Base-by-base conservation (phyloP, 768 basidiomycete genomes). In the Brasilioporus rufonigricans region DNA sequence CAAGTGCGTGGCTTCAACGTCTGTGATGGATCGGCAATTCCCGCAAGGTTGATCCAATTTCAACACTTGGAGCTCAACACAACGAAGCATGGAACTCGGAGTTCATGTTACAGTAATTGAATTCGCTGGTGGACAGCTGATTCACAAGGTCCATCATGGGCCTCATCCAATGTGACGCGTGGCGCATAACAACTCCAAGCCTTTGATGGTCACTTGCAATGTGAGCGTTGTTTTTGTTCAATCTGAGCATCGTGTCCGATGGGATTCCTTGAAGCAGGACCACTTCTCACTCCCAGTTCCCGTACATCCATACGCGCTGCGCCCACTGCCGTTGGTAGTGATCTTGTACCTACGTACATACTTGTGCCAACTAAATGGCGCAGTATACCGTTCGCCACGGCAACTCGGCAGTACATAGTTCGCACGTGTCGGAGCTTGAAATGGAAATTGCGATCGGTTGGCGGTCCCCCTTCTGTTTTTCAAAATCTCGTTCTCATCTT, bases 371-470 rank as follows among this genome's bases (percentile, higher is more conserved):
- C 21, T 5, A 16, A 27, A n/a, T n/a, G n/a, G n/a, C n/a, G n/a
- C n/a, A n/a, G n/a, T n/a, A n/a, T n/a, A n/a, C n/a, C n/a, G n/a
- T 21, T 10, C 11, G 21, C 26, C 7, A 4, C 55, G 60, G 65
- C 63, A 61, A 27, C 35, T 61, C 63, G 66, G 66, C 62, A 58
- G 47, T 0, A 7, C 50, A 23, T 48, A 12, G 19, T 67, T 44
- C 45, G 11, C 59, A 54, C 58, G 62, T 56, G 60, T 71, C 77
- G 76, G 76, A 75, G 78, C 63, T 76, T 65, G 71, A 77, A 79
- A 70, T 56, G 40, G 40, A 56, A 56, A 65, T 60, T 59, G 61
- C 49, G 70, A 73, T 68, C 58, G 59, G 52, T 50, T 33, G 31
- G 48, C 23, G 29, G 49, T 38, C 19, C 19, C 41, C 36, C 48